Conservation (phyloP, 2,329 filamentous ascomycete genomes). For the Sclerotinia nivalis region DNA sequence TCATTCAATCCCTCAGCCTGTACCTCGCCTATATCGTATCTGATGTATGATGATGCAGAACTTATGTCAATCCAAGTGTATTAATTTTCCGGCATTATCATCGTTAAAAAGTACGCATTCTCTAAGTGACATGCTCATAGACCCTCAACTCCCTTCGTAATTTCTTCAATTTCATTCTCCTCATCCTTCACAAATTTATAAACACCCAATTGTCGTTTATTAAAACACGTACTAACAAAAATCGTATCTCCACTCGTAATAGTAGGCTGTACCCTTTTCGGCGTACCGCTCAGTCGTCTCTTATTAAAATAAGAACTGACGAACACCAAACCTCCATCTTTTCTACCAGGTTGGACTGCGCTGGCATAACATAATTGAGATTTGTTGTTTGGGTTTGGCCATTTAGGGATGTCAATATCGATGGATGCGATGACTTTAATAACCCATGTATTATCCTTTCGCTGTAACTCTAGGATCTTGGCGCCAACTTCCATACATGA, state of each 20-base stretch:
- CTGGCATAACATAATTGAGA: slow-evolving; percentile 94
- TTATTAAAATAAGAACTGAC: slow-evolving; percentile 21
- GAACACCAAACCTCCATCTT: slow-evolving; percentile 22
- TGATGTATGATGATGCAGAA: no score
- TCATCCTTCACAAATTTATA: slow-evolving; percentile 52
- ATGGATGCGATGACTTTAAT: slow-evolving; percentile 55
- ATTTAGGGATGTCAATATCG: background rate
- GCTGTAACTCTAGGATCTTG: slow-evolving; percentile 57
- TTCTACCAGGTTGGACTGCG: slow-evolving; percentile 56
- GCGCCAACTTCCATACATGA: slow-evolving; percentile 94
- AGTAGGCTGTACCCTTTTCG: background rate
- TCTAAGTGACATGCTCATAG: background rate
- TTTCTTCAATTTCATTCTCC: background rate
- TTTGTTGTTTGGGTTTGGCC: slow-evolving; percentile 59
- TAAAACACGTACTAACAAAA: slow-evolving; percentile 74
- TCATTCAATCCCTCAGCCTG: no score
- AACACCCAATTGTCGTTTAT: slow-evolving; percentile 68
- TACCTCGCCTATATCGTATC: no score
- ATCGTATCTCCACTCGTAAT: slow-evolving; percentile 37
- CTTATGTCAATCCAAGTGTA: no score
- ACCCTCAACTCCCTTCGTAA: background rate
- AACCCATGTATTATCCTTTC: slow-evolving; percentile 50
- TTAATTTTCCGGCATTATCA: background rate
- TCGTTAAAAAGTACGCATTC: background rate
- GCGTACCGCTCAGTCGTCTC: slow-evolving; percentile 16